Conservation (phyloP, 2,329 filamentous ascomycete species). For the Xylaria sp. region DNA sequence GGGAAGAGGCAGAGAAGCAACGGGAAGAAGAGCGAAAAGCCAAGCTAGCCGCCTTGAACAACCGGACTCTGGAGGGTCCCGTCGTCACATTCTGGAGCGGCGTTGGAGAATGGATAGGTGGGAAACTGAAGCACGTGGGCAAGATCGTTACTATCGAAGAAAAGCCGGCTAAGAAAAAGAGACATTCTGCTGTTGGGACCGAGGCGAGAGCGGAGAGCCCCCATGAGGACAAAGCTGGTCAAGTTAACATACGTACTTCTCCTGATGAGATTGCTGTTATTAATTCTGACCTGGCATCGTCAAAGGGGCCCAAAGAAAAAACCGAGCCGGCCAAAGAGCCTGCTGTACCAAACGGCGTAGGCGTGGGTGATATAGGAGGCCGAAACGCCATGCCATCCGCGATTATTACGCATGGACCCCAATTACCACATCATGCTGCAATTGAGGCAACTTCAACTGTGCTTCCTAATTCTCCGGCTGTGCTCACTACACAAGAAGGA, state of each 20-base stretch:
- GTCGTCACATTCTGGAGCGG: constrained; percentile 95
- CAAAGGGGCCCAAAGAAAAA: constrained; percentile 26
- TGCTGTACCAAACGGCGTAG: neutral
- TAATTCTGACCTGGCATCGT: constrained; percentile 18
- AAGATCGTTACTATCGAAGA: constrained; percentile 72
- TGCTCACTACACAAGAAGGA: constrained; percentile 17
- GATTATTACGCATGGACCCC: constrained; percentile 23
- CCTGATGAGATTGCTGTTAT: constrained; percentile 33
- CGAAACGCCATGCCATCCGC: neutral
- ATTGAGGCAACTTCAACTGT: constrained; percentile 9
- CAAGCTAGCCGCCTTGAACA: constrained; percentile 87
- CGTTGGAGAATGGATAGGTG: constrained; percentile 82
- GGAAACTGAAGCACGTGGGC: constrained; percentile 77
- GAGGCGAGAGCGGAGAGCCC: constrained; percentile 38
- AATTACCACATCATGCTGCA: neutral
- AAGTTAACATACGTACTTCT: constrained; percentile 23
- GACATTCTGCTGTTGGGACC: constrained; percentile 51
- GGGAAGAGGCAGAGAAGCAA: constrained; percentile 92
- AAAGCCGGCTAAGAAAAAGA: constrained; percentile 65
- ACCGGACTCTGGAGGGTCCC: constrained; percentile 85
- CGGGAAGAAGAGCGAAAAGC: constrained; percentile 85
- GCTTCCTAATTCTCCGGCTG: constrained; percentile 9
- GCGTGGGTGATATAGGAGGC: constrained; percentile 1
- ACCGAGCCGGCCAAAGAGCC: constrained; percentile 1
- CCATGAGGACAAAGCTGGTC: constrained; percentile 44